Base-by-base conservation (phyloP, 108 stramenopile species). In the Cylindrotheca fusiformis region DNA sequence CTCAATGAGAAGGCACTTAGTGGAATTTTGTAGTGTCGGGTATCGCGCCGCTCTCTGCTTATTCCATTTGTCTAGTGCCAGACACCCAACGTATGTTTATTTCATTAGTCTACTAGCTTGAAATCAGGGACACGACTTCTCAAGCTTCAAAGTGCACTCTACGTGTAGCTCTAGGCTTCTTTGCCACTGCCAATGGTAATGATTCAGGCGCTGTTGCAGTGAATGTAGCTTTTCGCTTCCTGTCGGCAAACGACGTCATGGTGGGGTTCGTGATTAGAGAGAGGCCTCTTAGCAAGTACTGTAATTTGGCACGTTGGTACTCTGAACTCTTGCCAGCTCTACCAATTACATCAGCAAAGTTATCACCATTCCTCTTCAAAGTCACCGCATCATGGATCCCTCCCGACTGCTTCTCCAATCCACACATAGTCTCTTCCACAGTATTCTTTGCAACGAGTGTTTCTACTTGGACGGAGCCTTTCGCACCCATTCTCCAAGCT, bases 401-500 rank as follows among this genome's bases (percentile, higher is more conserved):
- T 3, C 59, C 69, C 1, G 18, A 14, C 30, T 59, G 28, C 18
- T 12, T 20, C 32, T 71, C 69, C 17, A 71, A 32, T 24, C 26
- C 17, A 26, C 47, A 52, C 69, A 97, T 93, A 28, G 76, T 62
- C 67, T 94, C 88, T 63, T 97, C 97, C 47, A 96, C 81, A 31
- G 81, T 93, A 55, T 83, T 70, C 52, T 80, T 57, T 31, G 93
- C 93, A 31, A 92, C 60, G 44, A 98, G 73, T 45, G 93, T 87
- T 65, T 95, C 95, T 21, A 97, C 95, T 14, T 63, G 27, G 5
- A 98, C 96, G 17, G 78, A 55, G 2, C 88, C 88, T 27, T 56
- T 83, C 4, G 96, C 83, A 30, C 97, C 97, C 92, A 98, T 94
- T 60, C 97, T 66, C 73, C 93, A 93, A 1, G 97, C 96, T 25